Evolutionary conservation across 2,329 filamentous ascomycete species (phyloP).

Genomic region (Talaromyces sp.): DNA sequence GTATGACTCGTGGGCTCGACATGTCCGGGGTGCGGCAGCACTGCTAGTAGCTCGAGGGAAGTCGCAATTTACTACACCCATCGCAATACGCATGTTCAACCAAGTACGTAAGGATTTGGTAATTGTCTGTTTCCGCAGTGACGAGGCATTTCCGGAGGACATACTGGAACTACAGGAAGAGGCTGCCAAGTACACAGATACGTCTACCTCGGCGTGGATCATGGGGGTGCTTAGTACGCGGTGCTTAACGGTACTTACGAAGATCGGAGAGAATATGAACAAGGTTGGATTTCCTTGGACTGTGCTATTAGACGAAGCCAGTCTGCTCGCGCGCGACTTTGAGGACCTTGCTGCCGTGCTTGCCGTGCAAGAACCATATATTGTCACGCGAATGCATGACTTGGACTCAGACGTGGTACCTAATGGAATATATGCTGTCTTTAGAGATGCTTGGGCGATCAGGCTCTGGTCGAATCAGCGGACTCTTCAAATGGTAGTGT

Average conservation of each 20-base stretch:
- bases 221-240: neutral
- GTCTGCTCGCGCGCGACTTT: neutral
- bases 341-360: neutral
- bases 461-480: neutral
- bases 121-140: neutral
- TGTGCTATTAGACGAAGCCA: neutral
- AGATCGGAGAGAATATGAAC: neutral
- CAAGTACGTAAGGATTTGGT: neutral
- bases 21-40: neutral
- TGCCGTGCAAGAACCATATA: neutral
- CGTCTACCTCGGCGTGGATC: neutral
- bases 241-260: neutral
- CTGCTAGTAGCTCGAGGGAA: neutral
- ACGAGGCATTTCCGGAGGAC: neutral
- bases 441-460: neutral
- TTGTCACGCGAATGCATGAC: neutral
- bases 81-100: neutral
- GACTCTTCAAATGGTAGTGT: neutral
- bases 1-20: neutral
- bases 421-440: neutral
- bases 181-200: neutral
- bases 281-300: neutral
- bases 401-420: neutral
- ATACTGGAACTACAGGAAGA: neutral
- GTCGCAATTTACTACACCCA: neutral